Conservation (phyloP, 176 grass and related monocot genomes). For the Zoysia japonica region DNA sequence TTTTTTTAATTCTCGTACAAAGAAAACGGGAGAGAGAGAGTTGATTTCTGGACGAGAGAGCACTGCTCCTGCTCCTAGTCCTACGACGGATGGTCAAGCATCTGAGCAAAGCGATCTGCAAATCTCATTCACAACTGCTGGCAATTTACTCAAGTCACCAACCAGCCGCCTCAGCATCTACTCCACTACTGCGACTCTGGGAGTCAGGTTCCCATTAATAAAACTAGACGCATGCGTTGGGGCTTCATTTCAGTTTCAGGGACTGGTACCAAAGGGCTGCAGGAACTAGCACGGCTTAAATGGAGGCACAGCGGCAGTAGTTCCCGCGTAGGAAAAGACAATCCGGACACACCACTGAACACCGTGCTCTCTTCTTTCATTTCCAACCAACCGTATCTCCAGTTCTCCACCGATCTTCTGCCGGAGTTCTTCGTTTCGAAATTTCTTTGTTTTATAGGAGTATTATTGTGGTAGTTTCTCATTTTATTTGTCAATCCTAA, state of each 20-base stretch:
- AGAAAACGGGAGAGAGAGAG: too few species aligned
- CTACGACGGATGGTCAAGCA: too few species aligned
- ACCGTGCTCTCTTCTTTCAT: slow-evolving; percentile 11
- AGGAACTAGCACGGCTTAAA: slow-evolving; percentile 24
- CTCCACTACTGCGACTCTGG: neutral
- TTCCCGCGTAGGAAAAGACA: neutral
- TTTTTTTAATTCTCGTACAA: too few species aligned
- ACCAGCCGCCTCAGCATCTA: slow-evolving; percentile 32
- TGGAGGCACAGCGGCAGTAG: neutral
- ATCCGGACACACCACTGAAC: neutral
- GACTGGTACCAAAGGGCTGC: slow-evolving; percentile 30
- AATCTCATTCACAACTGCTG: neutral
- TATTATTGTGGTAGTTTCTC: neutral
- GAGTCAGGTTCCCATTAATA: too few species aligned
- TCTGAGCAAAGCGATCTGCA: slow-evolving; percentile 15
- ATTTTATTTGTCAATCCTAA: neutral
- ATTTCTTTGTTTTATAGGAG: neutral
- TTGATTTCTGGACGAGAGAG: too few species aligned
- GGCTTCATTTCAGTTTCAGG: slow-evolving; percentile 1
- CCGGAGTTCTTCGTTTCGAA: neutral
- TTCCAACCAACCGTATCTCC: neutral
- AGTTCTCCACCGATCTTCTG: neutral
- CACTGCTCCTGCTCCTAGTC: too few species aligned
- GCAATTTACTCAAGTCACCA: slow-evolving; percentile 55
- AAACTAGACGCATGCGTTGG: too few species aligned